Percentiles rank a stretch among this genome's conserved stretches.
phyloP scores from a whole-genome alignment of 2,329 filamentous ascomycete species.

The Trichoderma atrobrunneum region DNA sequence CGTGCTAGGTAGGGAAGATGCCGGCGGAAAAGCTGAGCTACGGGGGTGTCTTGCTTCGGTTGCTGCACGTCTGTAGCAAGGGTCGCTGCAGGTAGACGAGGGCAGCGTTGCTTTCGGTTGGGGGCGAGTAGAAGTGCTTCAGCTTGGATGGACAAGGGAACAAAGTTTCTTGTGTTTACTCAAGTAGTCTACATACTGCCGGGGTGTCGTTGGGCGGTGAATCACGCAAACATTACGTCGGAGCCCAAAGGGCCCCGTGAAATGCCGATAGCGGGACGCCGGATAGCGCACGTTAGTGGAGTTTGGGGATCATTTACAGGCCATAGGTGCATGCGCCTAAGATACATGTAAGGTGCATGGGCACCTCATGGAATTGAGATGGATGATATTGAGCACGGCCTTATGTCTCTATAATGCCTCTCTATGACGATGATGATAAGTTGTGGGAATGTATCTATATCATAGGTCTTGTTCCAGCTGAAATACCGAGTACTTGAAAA shows the following conservation, averaged over 20 bases:
- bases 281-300: slow-evolving; percentile 8
- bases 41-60: background rate
- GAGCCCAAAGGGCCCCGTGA: background rate
- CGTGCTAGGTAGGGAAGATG: background rate
- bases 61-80: slow-evolving; percentile 4
- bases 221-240: slow-evolving; percentile 21
- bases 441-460: background rate
- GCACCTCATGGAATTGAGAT: background rate
- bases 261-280: slow-evolving; percentile 8
- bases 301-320: background rate
- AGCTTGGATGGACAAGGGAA: background rate
- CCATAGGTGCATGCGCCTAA: background rate
- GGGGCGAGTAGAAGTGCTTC: background rate
- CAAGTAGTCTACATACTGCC: background rate
- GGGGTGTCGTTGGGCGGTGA: slow-evolving; percentile 13
- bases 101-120: background rate
- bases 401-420: background rate
- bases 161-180: background rate
- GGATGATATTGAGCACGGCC: background rate
- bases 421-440: background rate
- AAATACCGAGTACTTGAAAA: background rate
- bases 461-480: background rate
- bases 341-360: background rate
- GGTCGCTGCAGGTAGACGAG: background rate
- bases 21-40: background rate